Percentiles rank a stretch among this genome's conserved stretches.
Evolutionary conservation across 805 yeast species (phyloP).

Genomic region (Tetrapisispora nanseiensis): DNA sequence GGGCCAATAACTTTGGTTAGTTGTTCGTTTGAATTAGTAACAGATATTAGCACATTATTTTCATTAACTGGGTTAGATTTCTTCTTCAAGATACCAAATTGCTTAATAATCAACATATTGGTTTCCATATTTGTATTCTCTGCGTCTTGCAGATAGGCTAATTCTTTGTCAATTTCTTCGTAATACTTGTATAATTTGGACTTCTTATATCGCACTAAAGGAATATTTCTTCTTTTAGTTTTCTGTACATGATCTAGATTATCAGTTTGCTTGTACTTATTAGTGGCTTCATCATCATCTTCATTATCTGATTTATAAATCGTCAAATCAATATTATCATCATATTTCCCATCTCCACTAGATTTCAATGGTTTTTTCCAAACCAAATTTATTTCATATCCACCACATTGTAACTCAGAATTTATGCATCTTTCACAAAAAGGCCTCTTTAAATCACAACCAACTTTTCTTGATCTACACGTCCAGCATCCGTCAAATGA

Average conservation of each 20-base stretch:
- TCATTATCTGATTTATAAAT: background rate
- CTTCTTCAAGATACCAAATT: constrained; percentile 65
- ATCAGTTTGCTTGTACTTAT: background rate
- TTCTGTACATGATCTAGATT: background rate
- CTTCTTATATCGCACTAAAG: constrained; percentile 62
- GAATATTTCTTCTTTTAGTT: constrained; percentile 56
- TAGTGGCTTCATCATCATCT: constrained; percentile 24
- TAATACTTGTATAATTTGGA: constrained; percentile 62
- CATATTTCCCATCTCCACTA: constrained; percentile 25
- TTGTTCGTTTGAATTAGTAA: background rate
- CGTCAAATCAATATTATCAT: too few species aligned
- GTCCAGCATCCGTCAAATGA: constrained; percentile 87
- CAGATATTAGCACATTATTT: background rate
- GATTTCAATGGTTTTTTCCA: constrained; percentile 56
- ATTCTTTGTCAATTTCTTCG: constrained; percentile 71
- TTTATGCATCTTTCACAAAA: constrained; percentile 60
- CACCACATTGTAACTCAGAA: constrained; percentile 63
- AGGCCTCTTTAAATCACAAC: constrained; percentile 70
- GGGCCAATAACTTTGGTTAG: background rate
- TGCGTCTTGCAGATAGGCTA: constrained; percentile 38
- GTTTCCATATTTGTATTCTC: constrained; percentile 33
- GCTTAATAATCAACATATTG: constrained; percentile 51
- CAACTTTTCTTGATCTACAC: constrained; percentile 69
- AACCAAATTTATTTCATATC: constrained; percentile 69
- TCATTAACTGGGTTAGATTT: background rate